Base-by-base conservation (phyloP, 2,329 filamentous ascomycete species). In the Hypoxylon sp. region DNA sequence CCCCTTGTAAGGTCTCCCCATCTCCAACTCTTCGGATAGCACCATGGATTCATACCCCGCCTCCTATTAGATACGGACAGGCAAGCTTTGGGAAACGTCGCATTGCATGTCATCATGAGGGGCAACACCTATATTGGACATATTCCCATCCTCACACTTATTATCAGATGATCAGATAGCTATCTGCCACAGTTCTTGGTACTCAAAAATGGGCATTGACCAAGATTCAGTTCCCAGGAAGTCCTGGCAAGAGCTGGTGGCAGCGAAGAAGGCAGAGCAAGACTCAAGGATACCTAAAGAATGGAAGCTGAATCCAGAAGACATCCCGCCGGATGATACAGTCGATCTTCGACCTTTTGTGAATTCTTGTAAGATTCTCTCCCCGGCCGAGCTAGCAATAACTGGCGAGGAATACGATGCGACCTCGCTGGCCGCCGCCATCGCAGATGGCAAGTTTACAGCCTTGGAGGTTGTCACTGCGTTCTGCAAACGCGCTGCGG, bases 401-500 rank as follows among this genome's bases (percentile, higher is more conserved):
- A 63, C 61, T 7, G 47, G 61, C 41, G 55, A 62, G 2, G 27
- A 45, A 6, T 62, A 62, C 20, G 61, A 63, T 35, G 61, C 57
- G 2, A 60, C 61, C 3, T 60, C 59, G 12, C 43, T 63, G 7
- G 59, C 59, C 7, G 51, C 58, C 13, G 60, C 60, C 17, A 63
- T 67, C 5, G 60, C 46, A 16, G 35, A 34, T 4, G 64, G 50
- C 13, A 56, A 52, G 17, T 54, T 61, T 40, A 61, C 64, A 1
- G 55, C 62, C n/a, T 21, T 60, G 8, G 59, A 62, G 23, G 63
- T 65, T 8, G 59, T 60, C n/a, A 64, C 41, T 6, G 78, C 76
- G 1, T 80, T 80, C 51, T 76, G 76, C 44, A 80, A 79, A 56
- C 69, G 77, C 11, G 75, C 77, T 2, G 74, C 76, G 1, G 71